A percentile compares a stretch with the other conserved stretches of the same genome.
These are phyloP conservation scores for Erysimum pusillum DNA, from an alignment of 441 rosid species.

Conservation along the genomic window DNA sequence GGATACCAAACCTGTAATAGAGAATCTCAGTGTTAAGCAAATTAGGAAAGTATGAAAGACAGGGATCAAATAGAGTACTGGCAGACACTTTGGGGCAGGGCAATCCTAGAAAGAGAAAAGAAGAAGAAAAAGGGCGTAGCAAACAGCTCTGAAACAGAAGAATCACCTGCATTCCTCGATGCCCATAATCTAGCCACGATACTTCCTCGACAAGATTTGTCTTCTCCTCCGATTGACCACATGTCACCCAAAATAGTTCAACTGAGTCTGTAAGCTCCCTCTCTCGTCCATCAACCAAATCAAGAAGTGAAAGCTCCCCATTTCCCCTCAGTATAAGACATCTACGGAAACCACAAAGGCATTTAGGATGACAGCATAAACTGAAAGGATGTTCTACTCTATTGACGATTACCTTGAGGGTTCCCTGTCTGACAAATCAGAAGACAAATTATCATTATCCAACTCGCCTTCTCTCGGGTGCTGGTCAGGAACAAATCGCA, in stretches of 20 bases:
- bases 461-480: conserved; percentile 61
- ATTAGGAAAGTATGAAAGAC: conserved; percentile 56
- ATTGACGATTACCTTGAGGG: conserved; percentile 79
- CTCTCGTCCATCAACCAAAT: conserved; percentile 98
- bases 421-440: conserved; percentile 66
- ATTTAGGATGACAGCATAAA: conserved; percentile 47
- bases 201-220: conserved; percentile 93
- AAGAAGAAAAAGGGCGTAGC: conserved; percentile 20
- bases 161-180: conserved; percentile 98
- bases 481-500: conserved; percentile 97
- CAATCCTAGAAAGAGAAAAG: conserved; percentile 23
- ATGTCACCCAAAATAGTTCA: conserved; percentile 98
- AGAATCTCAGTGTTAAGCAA: conserved; percentile 58
- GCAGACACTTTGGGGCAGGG: not conserved
- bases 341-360: conserved; percentile 53
- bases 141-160: conserved; percentile 39
- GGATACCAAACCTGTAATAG: conserved; percentile 99
- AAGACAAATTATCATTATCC: conserved; percentile 58
- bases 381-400: conserved; percentile 39
- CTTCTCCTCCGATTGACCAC: conserved; percentile 93
- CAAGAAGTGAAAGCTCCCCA: conserved; percentile 97
- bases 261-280: conserved; percentile 97
- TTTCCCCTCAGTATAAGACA: conserved; percentile 93
- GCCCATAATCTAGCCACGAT: conserved; percentile 98
- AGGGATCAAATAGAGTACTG: conserved; percentile 8